Base-by-base conservation (phyloP, 352 stramenopile genomes). In the Globisporangium barbulae region DNA sequence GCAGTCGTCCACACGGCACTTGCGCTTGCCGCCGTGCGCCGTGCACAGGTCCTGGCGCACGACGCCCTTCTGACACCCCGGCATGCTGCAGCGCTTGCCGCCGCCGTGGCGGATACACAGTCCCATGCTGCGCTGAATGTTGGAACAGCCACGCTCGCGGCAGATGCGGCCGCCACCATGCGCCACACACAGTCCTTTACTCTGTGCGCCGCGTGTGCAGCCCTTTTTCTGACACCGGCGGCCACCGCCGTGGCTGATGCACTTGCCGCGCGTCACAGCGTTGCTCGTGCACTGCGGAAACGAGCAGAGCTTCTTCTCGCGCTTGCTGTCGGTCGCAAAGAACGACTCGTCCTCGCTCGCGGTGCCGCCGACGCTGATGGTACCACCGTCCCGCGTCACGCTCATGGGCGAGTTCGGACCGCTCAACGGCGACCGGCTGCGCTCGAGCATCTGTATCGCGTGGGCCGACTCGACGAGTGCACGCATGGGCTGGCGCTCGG, bases 71-170 rank as follows among this genome's bases (percentile, higher is more conserved):
- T 91, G 79, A 52, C 87, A 95, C 31, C 83, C 84, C 13, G 85
- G 73, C 59, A 93, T 75, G 41, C 78, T 85, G 68, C 85, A 94
- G 5, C 79, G 83, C 61, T 94, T 94, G 56, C 85, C 83, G 6
- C 85, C 85, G n/a, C 85, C 85, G 55, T 94, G 83, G 15, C 76
- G 72, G 45, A 89, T 89, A 55, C 83, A 94, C 10, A 88, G 71
- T 8, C 87, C 87, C 76, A 95, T 93, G 65, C 83, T 94, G 60
- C 87, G 86, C 65, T 93, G 87, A 65, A 93, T 95, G 62, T 94
- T 93, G 28, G 83, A 90, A 63, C 87, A 93, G 10, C 87, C 87
- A 12, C 85, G 79, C 10, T 82, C 79, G 55, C 79, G 83, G 65
- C 87, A 95, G 61, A 95, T 90, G 39, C 87, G 84, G 0, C 87